A percentile compares a stretch with the other conserved stretches of the same genome.
Conservation (phyloP, 768 basidiomycete species). For the Hysterangium stoloniferum region DNA sequence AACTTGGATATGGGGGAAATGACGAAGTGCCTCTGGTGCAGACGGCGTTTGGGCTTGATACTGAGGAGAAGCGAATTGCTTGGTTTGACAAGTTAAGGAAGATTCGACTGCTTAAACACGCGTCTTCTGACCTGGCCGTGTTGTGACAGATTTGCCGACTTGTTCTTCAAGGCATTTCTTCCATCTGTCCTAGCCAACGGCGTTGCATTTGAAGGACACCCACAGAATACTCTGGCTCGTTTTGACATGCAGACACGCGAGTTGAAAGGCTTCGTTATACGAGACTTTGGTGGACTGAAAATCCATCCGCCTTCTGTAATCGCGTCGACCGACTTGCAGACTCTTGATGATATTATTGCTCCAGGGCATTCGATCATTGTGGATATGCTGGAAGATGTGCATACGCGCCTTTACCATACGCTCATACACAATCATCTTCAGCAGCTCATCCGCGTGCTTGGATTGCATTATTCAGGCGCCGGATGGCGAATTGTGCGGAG, state of each 20-base stretch:
- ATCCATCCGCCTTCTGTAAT: slow-evolving; percentile 44
- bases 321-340: slow-evolving; percentile 41
- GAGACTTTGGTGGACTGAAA: slow-evolving; percentile 51
- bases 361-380: slow-evolving; percentile 34
- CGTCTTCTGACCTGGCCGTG: slow-evolving; percentile 7
- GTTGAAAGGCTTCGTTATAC: slow-evolving; percentile 46
- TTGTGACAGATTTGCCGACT: slow-evolving; percentile 33
- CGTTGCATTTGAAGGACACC: slow-evolving; percentile 53
- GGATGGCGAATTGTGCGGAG: slow-evolving; percentile 44
- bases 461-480: slow-evolving; percentile 46
- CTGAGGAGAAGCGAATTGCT: slow-evolving; percentile 38
- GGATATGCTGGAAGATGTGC: slow-evolving; percentile 44
- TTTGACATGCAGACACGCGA: slow-evolving; percentile 42
- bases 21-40: slow-evolving; percentile 35
- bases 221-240: slow-evolving; percentile 51
- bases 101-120: not conserved
- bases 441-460: slow-evolving; percentile 49
- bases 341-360: slow-evolving; percentile 15
- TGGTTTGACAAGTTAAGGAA: slow-evolving; percentile 43
- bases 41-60: slow-evolving; percentile 43
- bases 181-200: slow-evolving; percentile 47
- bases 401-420: slow-evolving; percentile 50
- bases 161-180: slow-evolving; percentile 49
- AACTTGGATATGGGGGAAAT: slow-evolving; percentile 42
- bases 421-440: slow-evolving; percentile 54